Base-by-base conservation (phyloP, 192 early-diverging fungal genomes). In the Linnemannia zychae region DNA sequence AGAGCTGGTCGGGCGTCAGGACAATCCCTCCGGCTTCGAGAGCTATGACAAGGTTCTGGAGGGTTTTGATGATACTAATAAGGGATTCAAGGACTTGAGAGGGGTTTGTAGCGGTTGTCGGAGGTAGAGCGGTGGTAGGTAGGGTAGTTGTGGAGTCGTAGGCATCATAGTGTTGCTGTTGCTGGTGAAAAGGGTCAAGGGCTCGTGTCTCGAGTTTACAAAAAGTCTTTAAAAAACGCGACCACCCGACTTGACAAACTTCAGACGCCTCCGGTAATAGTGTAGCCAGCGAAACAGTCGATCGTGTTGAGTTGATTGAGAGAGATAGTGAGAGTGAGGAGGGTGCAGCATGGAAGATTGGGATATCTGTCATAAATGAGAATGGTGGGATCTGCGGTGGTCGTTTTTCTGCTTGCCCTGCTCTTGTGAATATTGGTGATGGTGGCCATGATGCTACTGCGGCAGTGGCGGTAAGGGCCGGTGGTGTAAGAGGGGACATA, bases 41-140 rank as follows among this genome's bases (percentile, higher is more conserved):
- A 4, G 38, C 65, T 0, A 83, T 76, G 0, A 83, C 72, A 0
- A 78, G 66, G 67, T 83, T 77, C 72, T 83, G 81, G 13, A 83
- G 67, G 6, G 81, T 83, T 53, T 74, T 77, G 72, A 40, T 74
- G 4, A 83, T 31, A 17, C 81, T 63, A 18, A 74, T 22, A 3
- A 83, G 47, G n/a, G 75, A 65, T 28, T 69, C 76, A 13, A 78
- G 28, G 40, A 31, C 75, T 4, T 37, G 33, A 13, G 75, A 18
- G 28, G 57, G 28, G 28, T 63, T 13, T 1, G 57, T 44, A 31
- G 31, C 24, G n/a, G 57, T 31, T 6, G 22, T 20, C 3, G 67
- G 38, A 22, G 67, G 22, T n/a, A 11, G 34, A 38, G 4, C 34
- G 67, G 2, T 15, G 33, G 28, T 38, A n/a, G n/a, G n/a, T n/a